Conservation (phyloP, 208 protist genomes). For the Acanthamoeba healyi region DNA sequence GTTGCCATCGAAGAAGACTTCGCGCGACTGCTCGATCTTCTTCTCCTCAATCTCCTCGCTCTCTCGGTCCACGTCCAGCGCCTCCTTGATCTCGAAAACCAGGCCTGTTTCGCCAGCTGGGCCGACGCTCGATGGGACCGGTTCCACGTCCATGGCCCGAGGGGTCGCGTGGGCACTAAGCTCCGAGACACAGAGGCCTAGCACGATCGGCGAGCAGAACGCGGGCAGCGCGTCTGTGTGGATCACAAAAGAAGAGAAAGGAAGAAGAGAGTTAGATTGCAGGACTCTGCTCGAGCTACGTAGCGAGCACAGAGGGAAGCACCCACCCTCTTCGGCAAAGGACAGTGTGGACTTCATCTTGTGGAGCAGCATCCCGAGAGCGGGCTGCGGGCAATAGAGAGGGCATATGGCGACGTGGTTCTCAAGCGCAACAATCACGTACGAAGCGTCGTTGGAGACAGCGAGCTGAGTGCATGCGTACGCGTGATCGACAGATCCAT, state of each 20-base stretch:
- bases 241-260: background rate
- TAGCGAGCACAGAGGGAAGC: background rate
- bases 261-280: too few species aligned
- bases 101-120: background rate
- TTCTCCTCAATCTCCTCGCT: slow-evolving; percentile 44
- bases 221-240: background rate
- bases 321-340: slow-evolving; percentile 32
- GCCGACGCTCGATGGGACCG: too few species aligned
- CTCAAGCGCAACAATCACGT: slow-evolving; percentile 23
- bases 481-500: background rate
- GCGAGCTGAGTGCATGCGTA: too few species aligned
- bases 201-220: background rate
- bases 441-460: background rate
- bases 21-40: slow-evolving; percentile 45
- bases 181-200: background rate
- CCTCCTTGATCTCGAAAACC: slow-evolving; percentile 25
- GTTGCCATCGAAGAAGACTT: background rate
- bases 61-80: background rate
- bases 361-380: slow-evolving; percentile 28
- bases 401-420: slow-evolving; percentile 48
- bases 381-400: slow-evolving; percentile 42
- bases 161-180: background rate
- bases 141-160: background rate
- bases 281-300: background rate
- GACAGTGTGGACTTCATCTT: slow-evolving; percentile 60